A percentile compares a stretch with the other conserved stretches of the same genome.
Evolutionary conservation across 129 eudicot genomes (phyloP).

Genomic region (Logfia minima): DNA sequence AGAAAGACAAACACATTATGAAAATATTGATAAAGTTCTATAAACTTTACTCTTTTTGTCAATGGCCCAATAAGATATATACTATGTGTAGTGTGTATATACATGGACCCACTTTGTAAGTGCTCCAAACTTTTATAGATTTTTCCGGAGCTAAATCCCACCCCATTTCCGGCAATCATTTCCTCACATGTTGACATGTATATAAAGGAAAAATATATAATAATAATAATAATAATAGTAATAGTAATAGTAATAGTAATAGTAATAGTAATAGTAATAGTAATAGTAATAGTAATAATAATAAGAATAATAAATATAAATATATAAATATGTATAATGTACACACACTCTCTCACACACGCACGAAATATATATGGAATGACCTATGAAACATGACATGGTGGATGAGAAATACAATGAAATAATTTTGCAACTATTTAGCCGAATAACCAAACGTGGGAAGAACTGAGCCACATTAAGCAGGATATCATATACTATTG

Average conservation of each 20-base stretch:
- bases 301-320: neutral
- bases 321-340: neutral
- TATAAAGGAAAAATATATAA: too few relatives aligned
- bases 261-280: neutral
- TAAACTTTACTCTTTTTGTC: conserved; percentile 8
- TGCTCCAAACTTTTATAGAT: conserved; percentile 33
- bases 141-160: conserved; percentile 29
- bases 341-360: neutral
- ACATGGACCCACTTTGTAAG: conserved; percentile 26
- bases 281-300: too few relatives aligned
- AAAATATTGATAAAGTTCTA: neutral
- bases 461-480: neutral
- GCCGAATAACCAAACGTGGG: neutral
- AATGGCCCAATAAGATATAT: conserved; percentile 33
- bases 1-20: neutral
- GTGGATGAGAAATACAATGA: neutral
- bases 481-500: too few relatives aligned
- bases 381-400: neutral
- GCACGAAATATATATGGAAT: neutral
- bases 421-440: too few relatives aligned
- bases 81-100: neutral
- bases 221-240: neutral
- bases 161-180: conserved; percentile 19
- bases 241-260: too few relatives aligned
- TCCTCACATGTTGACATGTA: neutral